Evolutionary conservation across 805 yeast genomes (phyloP), one percentile per base, ranked within the genome.

Genomic region (Candida taoyuanica): DNA sequence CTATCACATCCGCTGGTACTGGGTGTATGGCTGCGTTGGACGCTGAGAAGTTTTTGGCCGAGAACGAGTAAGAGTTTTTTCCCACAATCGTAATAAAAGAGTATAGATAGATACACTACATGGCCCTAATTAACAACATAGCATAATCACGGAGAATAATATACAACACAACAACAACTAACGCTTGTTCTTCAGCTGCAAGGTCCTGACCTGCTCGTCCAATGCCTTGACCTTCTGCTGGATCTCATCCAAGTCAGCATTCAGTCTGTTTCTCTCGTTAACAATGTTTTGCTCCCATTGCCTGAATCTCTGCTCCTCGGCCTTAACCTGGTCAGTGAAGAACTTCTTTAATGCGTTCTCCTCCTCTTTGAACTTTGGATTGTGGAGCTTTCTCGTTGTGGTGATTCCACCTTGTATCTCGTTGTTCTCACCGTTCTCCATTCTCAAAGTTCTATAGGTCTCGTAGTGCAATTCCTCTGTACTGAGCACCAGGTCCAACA

Each of bases 21-120:
- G 98, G 98, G 48, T 93, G 98, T 74, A 91, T 89, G 97, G 98
- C 98, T 56, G 98, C 95, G 44, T 75, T 93, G 46, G 98, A 93
- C 57, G 86, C 91, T 58, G 97, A 89, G 70, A 82, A 78, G 63
- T 84, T 73, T 63, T 62, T 89, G 46, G 68, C 91, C 32, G 94
- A 85, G 50, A 53, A 58, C 38, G 72, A 68, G 41, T 67, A 60
- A 40, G 30, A 34, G 8, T 4, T n/a, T n/a, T n/a, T n/a, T n/a
- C n/a, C n/a, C n/a, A n/a, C n/a, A n/a, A n/a, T n/a, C n/a, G n/a
- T n/a, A n/a, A n/a, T n/a, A n/a, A n/a, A n/a, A n/a, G n/a, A n/a
- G n/a, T n/a, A n/a, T n/a, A n/a, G n/a, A n/a, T n/a, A n/a, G n/a
- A n/a, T n/a, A n/a, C n/a, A n/a, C n/a, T n/a, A n/a, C n/a, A n/a